Percentiles rank a stretch among this genome's conserved stretches.
These are phyloP conservation scores for Helianthus annuus DNA, from an alignment of 129 eudicot genomes.

Conservation along the genomic window HanXRQr2.0-SUNRISE NC_035443.2:144767709-144768208, in stretches of 20 bases:
- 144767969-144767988: slow-evolving; percentile 45
- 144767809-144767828: slow-evolving; percentile 18
- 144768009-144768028: slow-evolving; percentile 66
- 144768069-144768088: slow-evolving; percentile 58
- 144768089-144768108: slow-evolving; percentile 60
- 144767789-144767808: slow-evolving; percentile 3
- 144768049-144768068: slow-evolving; percentile 48
- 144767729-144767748: background rate
- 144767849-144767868: slow-evolving; percentile 27
- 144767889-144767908: slow-evolving; percentile 40
- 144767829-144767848: slow-evolving; percentile 23
- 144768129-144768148: slow-evolving; percentile 48
- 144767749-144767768: background rate
- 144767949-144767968: slow-evolving; percentile 42
- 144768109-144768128: slow-evolving; percentile 59
- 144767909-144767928: slow-evolving; percentile 44
- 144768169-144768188: background rate
- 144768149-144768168: background rate
- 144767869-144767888: slow-evolving; percentile 40
- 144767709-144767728: slow-evolving; percentile 4
- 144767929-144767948: slow-evolving; percentile 42
- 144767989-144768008: slow-evolving; percentile 43
- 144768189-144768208: background rate
- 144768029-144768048: slow-evolving; percentile 45
- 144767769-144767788: no score